A percentile compares a stretch with the other conserved stretches of the same genome.
These are phyloP conservation scores for Podochytrium sp. DNA, from an alignment of 192 early-diverging fungal species.

Conservation along the genomic window DNA sequence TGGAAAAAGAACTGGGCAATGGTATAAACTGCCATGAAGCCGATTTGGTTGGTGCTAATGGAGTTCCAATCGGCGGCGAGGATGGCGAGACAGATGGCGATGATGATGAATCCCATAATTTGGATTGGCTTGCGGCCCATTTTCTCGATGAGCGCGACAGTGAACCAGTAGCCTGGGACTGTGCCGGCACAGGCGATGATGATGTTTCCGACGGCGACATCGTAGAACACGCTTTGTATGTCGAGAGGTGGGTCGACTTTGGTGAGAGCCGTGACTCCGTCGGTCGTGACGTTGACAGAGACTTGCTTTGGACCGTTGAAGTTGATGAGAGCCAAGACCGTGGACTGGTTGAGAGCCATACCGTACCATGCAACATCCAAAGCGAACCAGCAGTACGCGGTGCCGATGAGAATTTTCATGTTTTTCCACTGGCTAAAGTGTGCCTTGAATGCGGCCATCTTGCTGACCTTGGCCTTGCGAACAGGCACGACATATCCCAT, in stretches of 20 bases:
- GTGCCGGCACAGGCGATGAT: constrained; percentile 72
- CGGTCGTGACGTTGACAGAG: background rate
- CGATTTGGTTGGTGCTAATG: constrained; percentile 6
- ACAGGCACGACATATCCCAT: no score
- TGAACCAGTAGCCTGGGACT: constrained; percentile 94
- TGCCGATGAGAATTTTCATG: constrained; percentile 70
- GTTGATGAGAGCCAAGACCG: constrained; percentile 29
- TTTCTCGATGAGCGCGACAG: constrained; percentile 85
- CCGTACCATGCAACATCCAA: constrained; percentile 58
- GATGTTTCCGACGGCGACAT: constrained; percentile 79
- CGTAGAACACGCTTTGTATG: constrained; percentile 33
- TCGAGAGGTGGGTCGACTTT: constrained; percentile 54
- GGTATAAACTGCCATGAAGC: constrained; percentile 51
- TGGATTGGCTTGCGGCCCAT: constrained; percentile 91
- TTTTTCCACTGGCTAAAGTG: constrained; percentile 84
- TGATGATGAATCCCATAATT: constrained; percentile 81
- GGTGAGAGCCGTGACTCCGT: constrained; percentile 37
- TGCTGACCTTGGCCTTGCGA: constrained; percentile 21
- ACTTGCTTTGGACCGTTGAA: constrained; percentile 33
- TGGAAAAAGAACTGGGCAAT: constrained; percentile 75
- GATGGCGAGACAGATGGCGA: constrained; percentile 74
- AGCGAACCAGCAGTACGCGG: constrained; percentile 50
- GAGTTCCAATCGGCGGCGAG: constrained; percentile 40
- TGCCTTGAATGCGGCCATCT: constrained; percentile 26
- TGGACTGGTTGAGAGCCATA: constrained; percentile 37